Evolutionary conservation across 2,329 filamentous ascomycete genomes (phyloP).

Genomic region (Trichophyton simii): DNA sequence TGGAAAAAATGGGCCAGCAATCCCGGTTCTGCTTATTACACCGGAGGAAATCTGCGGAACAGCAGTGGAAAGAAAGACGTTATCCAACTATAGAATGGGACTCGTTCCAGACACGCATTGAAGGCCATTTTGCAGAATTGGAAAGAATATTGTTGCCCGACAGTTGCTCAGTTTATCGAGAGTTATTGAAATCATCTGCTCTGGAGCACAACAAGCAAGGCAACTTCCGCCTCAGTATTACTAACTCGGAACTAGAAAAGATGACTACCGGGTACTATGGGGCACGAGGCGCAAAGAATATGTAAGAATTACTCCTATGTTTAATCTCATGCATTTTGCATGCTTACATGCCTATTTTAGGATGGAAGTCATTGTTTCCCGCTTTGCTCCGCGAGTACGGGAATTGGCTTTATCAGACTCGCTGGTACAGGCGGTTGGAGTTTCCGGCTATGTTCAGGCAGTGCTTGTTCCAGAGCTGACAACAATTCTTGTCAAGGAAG

Average conservation of each 20-base stretch:
- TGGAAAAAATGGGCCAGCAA: slow-evolving; percentile 31
- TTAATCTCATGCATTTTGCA: background rate
- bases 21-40: slow-evolving; percentile 53
- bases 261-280: slow-evolving; percentile 76
- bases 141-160: slow-evolving; percentile 39
- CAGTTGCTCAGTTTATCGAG: slow-evolving; percentile 47
- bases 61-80: slow-evolving; percentile 39
- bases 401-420: slow-evolving; percentile 50
- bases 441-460: slow-evolving; percentile 56
- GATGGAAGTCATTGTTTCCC: slow-evolving; percentile 47
- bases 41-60: slow-evolving; percentile 42
- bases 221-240: slow-evolving; percentile 45
- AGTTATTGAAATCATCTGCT: slow-evolving; percentile 43
- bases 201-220: slow-evolving; percentile 32
- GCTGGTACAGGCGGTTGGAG: slow-evolving; percentile 53
- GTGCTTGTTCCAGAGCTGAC: slow-evolving; percentile 65
- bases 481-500: slow-evolving; percentile 45
- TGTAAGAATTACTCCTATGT: slow-evolving; percentile 43
- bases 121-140: slow-evolving; percentile 44
- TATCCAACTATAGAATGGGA: slow-evolving; percentile 66
- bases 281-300: slow-evolving; percentile 54
- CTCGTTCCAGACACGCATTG: slow-evolving; percentile 46
- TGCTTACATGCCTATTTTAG: slow-evolving; percentile 18
- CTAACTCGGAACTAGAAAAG: slow-evolving; percentile 35
- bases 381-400: slow-evolving; percentile 49